Evolutionary conservation across 2,329 filamentous ascomycete species (phyloP), one percentile per base, ranked within the genome.

Genomic region (Lomentospora prolificans): DNA sequence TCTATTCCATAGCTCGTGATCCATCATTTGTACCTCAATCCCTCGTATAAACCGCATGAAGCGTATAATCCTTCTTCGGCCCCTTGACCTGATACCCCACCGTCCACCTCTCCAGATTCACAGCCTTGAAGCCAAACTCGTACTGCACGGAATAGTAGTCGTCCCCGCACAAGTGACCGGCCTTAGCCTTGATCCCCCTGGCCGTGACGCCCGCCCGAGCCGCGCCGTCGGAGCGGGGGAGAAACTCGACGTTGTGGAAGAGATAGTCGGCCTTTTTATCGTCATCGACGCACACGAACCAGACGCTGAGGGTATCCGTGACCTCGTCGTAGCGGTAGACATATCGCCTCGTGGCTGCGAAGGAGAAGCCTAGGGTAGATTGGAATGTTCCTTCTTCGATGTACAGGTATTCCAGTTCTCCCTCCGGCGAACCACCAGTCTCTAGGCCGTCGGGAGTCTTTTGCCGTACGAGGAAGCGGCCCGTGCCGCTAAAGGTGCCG

Each of bases 101-200:
- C 28, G 68, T 76, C 80, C 85, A 89, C 25, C 74, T 67, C 54
- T 66, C 65, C 60, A 89, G 62, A 46, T 78, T 78, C 1, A 84
- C 72, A 10, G 79, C 81, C 51, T 74, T 66, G 61, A 84, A 86
- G 7, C 67, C 68, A 67, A 91, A 91, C 58, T 82, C 76, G 66
- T 89, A 90, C 48, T 74, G 72, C 41, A 87, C 84, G 56, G 86
- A 75, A 64, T 90, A 90, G 60, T 82, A 82, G 63, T 91, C 87
- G 25, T 86, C 76, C 22, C 83, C 76, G 64, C 87, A 90, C 19
- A 89, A 69, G 66, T 91, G 87, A 10, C 81, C 79, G 0, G 85
- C 82, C 61, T 76, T 82, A 0, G 86, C 87, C 44, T 30, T 31
- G n/a, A 55, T 14, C 14, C 51, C 51, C 9, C 41, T 30, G 3